Evolutionary conservation across 805 yeast genomes (phyloP), one percentile per base, ranked within the genome.

Genomic region (Teunomyces gatunensis): DNA sequence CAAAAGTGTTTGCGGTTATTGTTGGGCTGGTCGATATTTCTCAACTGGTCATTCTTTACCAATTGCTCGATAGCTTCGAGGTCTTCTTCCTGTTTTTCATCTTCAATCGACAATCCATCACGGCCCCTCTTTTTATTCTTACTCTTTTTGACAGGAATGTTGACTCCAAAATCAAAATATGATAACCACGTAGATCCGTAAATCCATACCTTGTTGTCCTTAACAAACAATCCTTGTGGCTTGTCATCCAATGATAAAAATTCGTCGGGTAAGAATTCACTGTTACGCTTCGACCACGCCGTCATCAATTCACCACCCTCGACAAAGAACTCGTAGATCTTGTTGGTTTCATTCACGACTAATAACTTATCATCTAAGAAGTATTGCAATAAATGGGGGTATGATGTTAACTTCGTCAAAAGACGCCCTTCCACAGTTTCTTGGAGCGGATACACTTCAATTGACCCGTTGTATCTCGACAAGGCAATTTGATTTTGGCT

Each of bases 141-240:
- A 54, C 64, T 39, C 51, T 67, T 68, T 46, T 58, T 56, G 15
- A 75, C 64, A 11, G 88, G 85, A 44, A 83, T 64, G 57, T 85
- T 80, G 45, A 74, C 61, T 6, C 75, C 63, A 53, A 87, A 66
- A 63, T 92, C 92, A 43, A 92, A 77, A 62, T 79, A 87, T 3
- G 85, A 79, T 12, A 91, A 54, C 96, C 96, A 92, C 44, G 79
- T 79, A 17, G 87, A 75, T 1, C 97, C 96, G 80, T 88, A 90
- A n/a, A 89, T 67, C 97, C 97, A 92, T 12, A 86, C 69, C 47
- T 80, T 74, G 29, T 68, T 58, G 7, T 63, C 64, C 45, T 81
- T 82, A 12, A 63, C 59, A 59, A 87, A 88, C 10, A 87, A 64
- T 12, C 96, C 97, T 49, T 80, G 75, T 47, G 95, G 84, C 56